Percentiles rank a stretch among this genome's conserved stretches.
These are phyloP conservation scores for Scenedesmus sp. DNA, from an alignment of 163 green algal species.

Conservation along the genomic window DNA sequence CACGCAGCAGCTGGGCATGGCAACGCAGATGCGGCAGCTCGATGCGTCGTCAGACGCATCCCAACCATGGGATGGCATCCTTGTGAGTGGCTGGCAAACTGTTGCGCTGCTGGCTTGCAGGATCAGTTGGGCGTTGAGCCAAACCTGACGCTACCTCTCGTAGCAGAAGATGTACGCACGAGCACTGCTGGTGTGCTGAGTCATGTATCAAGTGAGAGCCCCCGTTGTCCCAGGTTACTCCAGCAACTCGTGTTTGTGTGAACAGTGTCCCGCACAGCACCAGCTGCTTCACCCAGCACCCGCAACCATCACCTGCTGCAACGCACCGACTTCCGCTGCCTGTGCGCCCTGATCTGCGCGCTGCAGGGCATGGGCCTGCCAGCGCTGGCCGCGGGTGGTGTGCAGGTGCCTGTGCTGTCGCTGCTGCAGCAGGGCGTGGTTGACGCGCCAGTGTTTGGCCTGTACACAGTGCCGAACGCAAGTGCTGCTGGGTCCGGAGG, in stretches of 20 bases:
- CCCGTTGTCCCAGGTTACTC: too few relatives aligned
- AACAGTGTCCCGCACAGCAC: too few relatives aligned
- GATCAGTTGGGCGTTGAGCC: neutral
- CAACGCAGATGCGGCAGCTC: neutral
- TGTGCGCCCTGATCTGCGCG: neutral
- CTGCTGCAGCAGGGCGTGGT: constrained; percentile 29
- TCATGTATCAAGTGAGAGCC: too few relatives aligned
- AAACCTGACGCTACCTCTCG: too few relatives aligned
- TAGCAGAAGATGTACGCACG: too few relatives aligned
- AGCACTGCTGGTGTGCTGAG: too few relatives aligned
- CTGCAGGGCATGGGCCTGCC: constrained; percentile 31
- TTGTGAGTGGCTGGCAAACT: neutral
- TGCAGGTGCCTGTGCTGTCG: constrained; percentile 23
- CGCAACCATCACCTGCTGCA: too few relatives aligned
- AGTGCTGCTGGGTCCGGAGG: neutral
- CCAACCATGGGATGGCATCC: constrained; percentile 27
- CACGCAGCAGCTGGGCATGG: constrained; percentile 1
- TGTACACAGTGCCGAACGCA: neutral
- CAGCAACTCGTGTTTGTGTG: too few relatives aligned
- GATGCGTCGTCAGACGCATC: neutral
- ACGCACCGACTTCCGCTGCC: neutral
- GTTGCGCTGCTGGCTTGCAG: neutral
- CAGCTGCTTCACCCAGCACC: too few relatives aligned
- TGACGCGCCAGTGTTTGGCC: constrained; percentile 10
- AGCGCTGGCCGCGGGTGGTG: constrained; percentile 12